phyloP scores from a whole-genome alignment of 1,284 basidiomycete species.

The Papiliotrema flavescens region DNA sequence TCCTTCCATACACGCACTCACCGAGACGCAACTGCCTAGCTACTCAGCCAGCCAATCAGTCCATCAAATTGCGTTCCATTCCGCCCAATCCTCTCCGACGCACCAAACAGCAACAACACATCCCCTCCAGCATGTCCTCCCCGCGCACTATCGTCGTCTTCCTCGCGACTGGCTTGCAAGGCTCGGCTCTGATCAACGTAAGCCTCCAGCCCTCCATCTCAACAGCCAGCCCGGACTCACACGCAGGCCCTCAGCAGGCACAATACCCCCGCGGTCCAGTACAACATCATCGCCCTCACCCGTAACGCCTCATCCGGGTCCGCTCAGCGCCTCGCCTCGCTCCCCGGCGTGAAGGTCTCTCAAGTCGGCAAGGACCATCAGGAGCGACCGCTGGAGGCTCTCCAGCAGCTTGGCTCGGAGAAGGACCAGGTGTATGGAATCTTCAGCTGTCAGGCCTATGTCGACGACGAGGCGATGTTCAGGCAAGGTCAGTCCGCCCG shows the following conservation, averaged over 20 bases:
- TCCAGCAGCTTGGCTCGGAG: neutral
- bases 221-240: too few relatives aligned
- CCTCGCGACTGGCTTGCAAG: neutral
- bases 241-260: neutral
- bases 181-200: neutral
- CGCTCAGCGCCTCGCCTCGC: neutral
- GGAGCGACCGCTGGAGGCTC: neutral
- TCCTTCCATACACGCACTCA: too few relatives aligned
- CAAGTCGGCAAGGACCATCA: neutral
- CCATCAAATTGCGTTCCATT: too few relatives aligned
- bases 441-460: conserved; percentile 1
- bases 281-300: neutral
- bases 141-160: conserved; percentile 1
- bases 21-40: too few relatives aligned
- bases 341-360: neutral
- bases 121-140: too few relatives aligned
- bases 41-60: too few relatives aligned
- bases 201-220: neutral
- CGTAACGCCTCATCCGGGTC: neutral
- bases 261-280: neutral
- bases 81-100: too few relatives aligned
- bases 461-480: conserved; percentile 1
- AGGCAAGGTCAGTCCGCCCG: neutral
- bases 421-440: neutral
- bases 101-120: too few relatives aligned